A percentile compares a stretch with the other conserved stretches of the same genome.
Evolutionary conservation across 257 asterid species (phyloP).

Genomic region (Fraxinus pennsylvanica): DNA sequence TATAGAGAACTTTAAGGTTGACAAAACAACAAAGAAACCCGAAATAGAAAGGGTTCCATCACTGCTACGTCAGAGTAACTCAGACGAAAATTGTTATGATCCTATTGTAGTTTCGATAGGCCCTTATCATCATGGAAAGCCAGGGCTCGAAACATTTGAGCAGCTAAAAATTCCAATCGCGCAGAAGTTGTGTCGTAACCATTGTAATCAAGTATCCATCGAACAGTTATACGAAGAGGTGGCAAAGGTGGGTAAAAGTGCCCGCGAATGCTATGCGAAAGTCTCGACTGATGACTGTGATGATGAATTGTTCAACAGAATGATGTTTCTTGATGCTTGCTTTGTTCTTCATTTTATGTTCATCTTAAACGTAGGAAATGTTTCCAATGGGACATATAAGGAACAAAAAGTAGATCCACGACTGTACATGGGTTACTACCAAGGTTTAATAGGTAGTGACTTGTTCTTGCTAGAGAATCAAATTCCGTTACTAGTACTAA

Average conservation of each 20-base stretch:
- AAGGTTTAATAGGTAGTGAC: constrained; percentile 14
- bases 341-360: too few relatives aligned
- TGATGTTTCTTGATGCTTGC: too few relatives aligned
- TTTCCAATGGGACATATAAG: too few relatives aligned
- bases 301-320: too few relatives aligned
- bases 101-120: too few relatives aligned
- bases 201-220: background rate
- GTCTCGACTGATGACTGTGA: background rate
- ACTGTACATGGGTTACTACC: constrained; percentile 1
- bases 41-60: too few relatives aligned
- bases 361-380: too few relatives aligned
- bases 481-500: background rate
- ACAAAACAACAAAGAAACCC: too few relatives aligned
- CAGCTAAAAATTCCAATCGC: background rate
- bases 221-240: background rate
- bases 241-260: background rate
- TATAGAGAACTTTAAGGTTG: too few relatives aligned
- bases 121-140: constrained; percentile 5
- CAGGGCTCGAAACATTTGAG: background rate
- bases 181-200: background rate
- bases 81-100: too few relatives aligned
- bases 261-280: background rate
- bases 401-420: background rate
- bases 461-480: constrained; percentile 21
- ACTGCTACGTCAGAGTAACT: too few relatives aligned